Base-by-base conservation (phyloP, 176 grass and related monocot species). In the Poa pratensis region DNA sequence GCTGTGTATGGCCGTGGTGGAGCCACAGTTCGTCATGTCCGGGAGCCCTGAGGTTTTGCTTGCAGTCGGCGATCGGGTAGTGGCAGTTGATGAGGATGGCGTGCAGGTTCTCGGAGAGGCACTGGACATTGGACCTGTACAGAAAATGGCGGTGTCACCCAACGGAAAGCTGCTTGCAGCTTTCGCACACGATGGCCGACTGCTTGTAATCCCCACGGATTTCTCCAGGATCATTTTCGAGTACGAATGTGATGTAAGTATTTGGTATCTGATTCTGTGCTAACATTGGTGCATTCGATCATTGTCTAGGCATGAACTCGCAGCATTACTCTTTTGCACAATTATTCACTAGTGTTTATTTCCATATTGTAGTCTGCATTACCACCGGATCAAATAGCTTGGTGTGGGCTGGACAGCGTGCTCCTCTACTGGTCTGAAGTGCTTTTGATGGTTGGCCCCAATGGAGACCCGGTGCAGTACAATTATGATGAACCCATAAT, bases 341-440 rank as follows among this genome's bases (percentile, higher is more conserved):
- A 2, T 1, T 73, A 13, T 75, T 69, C 49, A 85, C 81, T 46
- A 73, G 10, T 80, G 28, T 27, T 34, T 63, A 51, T 53, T 49
- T 39, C 34, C 53, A 73, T 86, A 30, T 84, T 80, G 48, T 79
- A 98, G 93, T 98, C 96, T 52, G 87, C 96, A 57, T 91, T 98
- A 70, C 96, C 96, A 86, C 96, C 96, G 9, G 93, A 95, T 69
- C 96, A 95, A 86, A 92, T 98, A 80, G 93, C 90, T 75, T 98
- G 96, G 96, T 98, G 93, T 53, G 93, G 93, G n/a, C 55, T 95
- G 74, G 96, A 98, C 80, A 95, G 96, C 14, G 96, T 98, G 73
- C 93, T 98, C 22, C 90, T 98, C 16, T 95, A 95, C 79, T 95
- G 96, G 96, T 79, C 94, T 86, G 93, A 95, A 77, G 80, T 86